Evolutionary conservation across 2,329 filamentous ascomycete species (phyloP).

Genomic region (Chaetomiaceae sp.): DNA sequence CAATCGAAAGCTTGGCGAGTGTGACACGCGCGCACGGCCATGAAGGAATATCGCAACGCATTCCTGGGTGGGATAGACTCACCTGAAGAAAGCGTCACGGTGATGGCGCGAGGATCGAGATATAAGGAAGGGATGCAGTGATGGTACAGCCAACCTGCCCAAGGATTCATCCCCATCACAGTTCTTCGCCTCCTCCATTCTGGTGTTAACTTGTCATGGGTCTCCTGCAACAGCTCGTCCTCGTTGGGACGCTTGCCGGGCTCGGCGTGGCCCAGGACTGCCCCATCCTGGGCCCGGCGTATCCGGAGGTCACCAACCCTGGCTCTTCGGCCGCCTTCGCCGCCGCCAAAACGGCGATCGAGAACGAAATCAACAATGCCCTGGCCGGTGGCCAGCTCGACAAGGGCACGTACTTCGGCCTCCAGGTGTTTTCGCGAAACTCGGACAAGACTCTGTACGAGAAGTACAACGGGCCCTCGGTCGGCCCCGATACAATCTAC

Average conservation of each 20-base stretch:
- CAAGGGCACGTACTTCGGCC: conserved; percentile 11
- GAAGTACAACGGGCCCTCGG: conserved; percentile 23
- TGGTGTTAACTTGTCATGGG: not conserved
- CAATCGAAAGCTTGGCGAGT: too few relatives aligned
- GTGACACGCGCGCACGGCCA: too few relatives aligned
- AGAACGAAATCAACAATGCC: conserved; percentile 19
- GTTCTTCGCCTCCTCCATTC: not conserved
- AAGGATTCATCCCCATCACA: too few relatives aligned
- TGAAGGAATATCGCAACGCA: too few relatives aligned
- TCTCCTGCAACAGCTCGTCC: not conserved
- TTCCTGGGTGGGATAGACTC: too few relatives aligned
- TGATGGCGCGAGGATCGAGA: too few relatives aligned
- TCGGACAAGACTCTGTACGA: conserved; percentile 18
- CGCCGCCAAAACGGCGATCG: not conserved
- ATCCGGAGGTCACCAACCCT: conserved; percentile 4
- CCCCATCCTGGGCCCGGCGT: conserved; percentile 12
- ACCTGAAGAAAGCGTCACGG: too few relatives aligned
- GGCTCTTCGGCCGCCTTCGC: not conserved
- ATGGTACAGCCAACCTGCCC: too few relatives aligned
- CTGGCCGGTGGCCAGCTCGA: not conserved
- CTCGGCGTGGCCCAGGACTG: conserved; percentile 8
- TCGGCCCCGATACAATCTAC: conserved; percentile 35
- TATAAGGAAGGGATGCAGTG: too few relatives aligned
- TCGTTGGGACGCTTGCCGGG: not conserved
- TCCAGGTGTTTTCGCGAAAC: conserved; percentile 20